A percentile compares a stretch with the other conserved stretches of the same genome.
phyloP scores from a whole-genome alignment of 306 rosid genomes.

The Corylus americana region DNA sequence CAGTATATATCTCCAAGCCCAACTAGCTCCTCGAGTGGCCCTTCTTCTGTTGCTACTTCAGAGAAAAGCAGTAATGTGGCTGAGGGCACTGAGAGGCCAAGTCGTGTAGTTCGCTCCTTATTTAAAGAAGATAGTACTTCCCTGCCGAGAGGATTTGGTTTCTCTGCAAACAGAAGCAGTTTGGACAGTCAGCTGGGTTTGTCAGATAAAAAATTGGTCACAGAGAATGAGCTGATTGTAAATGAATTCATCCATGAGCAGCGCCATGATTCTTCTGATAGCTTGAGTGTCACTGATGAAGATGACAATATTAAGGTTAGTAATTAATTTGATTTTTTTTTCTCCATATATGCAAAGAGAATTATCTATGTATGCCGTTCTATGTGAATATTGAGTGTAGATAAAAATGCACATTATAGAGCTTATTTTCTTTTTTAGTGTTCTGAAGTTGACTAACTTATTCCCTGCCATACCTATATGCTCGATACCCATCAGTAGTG shows the following conservation, averaged over 20 bases:
- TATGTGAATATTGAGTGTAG: background rate
- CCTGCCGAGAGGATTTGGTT: conserved; percentile 22
- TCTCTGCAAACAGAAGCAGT: conserved; percentile 38
- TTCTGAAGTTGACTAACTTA: background rate
- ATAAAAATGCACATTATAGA: background rate
- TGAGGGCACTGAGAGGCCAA: conserved; percentile 35
- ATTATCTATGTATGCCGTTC: background rate
- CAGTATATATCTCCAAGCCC: conserved; percentile 41
- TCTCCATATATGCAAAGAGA: background rate
- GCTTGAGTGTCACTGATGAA: conserved; percentile 40
- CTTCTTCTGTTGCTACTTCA: conserved; percentile 37
- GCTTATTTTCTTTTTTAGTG: background rate
- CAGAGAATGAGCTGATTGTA: conserved; percentile 76
- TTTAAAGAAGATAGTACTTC: conserved; percentile 55
- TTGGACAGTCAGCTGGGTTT: conserved; percentile 39
- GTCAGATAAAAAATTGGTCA: conserved; percentile 41
- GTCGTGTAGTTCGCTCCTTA: conserved; percentile 73
- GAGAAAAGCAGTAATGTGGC: conserved; percentile 37
- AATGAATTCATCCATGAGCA: conserved; percentile 82
- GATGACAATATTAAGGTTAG: conserved; percentile 66
- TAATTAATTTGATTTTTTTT: background rate
- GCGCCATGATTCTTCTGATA: conserved; percentile 43
- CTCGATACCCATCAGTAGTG: background rate
- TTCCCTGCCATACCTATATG: background rate
- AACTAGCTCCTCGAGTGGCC: conserved; percentile 28